Evolutionary conservation across 495 filamentous ascomycete genomes (phyloP).

Genomic region (Talaromyces thailandensis): DNA sequence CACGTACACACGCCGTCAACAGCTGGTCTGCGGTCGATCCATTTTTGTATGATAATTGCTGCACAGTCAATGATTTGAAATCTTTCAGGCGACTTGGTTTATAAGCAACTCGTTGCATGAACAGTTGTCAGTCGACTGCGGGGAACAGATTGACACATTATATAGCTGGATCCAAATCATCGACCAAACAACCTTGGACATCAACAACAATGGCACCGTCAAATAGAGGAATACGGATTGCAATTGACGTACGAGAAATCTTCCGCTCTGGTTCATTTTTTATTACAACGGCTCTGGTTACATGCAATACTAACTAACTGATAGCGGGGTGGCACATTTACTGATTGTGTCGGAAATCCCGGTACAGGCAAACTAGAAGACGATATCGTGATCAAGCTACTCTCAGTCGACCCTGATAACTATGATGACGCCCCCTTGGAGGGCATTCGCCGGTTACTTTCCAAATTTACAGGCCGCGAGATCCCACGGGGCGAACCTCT

Average conservation of each 20-base stretch:
- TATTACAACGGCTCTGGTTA: background rate
- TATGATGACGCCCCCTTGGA: slow-evolving; percentile 73
- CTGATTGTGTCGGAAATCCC: slow-evolving; percentile 18
- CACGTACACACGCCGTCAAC: background rate
- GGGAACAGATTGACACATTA: background rate
- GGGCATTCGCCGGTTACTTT: slow-evolving; percentile 75
- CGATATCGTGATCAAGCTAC: slow-evolving; percentile 68
- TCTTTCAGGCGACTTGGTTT: background rate
- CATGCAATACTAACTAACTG: background rate
- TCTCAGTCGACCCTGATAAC: slow-evolving; percentile 71
- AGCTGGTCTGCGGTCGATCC: background rate
- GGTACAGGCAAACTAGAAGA: slow-evolving; percentile 46
- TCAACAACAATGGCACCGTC: slow-evolving; percentile 2
- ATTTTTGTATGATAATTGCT: background rate
- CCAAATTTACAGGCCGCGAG: slow-evolving; percentile 57
- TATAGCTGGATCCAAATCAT: background rate
- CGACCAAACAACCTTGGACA: background rate
- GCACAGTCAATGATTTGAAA: background rate
- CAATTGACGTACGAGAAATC: slow-evolving; percentile 7
- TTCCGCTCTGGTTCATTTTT: background rate
- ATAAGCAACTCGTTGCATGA: background rate
- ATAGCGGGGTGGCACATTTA: slow-evolving; percentile 19
- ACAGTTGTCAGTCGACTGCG: background rate
- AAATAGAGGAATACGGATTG: slow-evolving; percentile 6
- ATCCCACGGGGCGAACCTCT: slow-evolving; percentile 65